A percentile compares a stretch with the other conserved stretches of the same genome.
phyloP scores from a whole-genome alignment of 208 protist species.

The Zelonia costaricensis region DNA sequence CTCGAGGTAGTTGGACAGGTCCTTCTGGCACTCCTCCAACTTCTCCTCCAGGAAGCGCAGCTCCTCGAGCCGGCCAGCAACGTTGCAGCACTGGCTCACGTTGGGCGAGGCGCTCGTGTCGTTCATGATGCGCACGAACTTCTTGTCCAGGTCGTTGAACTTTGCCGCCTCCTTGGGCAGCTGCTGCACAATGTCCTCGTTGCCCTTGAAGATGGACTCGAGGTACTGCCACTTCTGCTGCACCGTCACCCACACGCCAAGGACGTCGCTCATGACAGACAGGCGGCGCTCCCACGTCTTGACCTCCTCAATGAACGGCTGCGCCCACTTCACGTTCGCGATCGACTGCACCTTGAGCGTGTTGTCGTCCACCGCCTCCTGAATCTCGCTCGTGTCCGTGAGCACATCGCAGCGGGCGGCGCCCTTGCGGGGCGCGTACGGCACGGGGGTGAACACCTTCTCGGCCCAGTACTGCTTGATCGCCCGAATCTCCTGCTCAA shows the following conservation, averaged over 20 bases:
- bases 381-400: conserved; percentile 95
- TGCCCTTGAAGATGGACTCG: conserved; percentile 99
- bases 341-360: conserved; percentile 98
- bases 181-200: conserved; percentile 98
- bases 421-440: conserved; percentile 92
- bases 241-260: conserved; percentile 97
- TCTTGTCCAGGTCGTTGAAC: conserved; percentile 97
- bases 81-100: conserved; percentile 94
- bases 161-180: conserved; percentile 98
- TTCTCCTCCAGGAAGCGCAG: conserved; percentile 92
- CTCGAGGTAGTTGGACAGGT: conserved; percentile 98
- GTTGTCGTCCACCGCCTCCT: conserved; percentile 98
- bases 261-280: conserved; percentile 96
- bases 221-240: conserved; percentile 99
- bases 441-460: conserved; percentile 85
- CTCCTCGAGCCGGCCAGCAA: conserved; percentile 90
- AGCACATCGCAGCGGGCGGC: conserved; percentile 92
- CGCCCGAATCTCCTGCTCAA: conserved; percentile 95
- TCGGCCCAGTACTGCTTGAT: conserved; percentile 96
- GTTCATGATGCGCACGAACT: conserved; percentile 97
- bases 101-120: conserved; percentile 92
- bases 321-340: conserved; percentile 95
- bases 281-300: conserved; percentile 97
- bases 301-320: conserved; percentile 96
- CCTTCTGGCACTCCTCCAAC: conserved; percentile 98